Base-by-base conservation (phyloP, 306 rosid genomes). In the Ammopiptanthus mongolicus region DNA sequence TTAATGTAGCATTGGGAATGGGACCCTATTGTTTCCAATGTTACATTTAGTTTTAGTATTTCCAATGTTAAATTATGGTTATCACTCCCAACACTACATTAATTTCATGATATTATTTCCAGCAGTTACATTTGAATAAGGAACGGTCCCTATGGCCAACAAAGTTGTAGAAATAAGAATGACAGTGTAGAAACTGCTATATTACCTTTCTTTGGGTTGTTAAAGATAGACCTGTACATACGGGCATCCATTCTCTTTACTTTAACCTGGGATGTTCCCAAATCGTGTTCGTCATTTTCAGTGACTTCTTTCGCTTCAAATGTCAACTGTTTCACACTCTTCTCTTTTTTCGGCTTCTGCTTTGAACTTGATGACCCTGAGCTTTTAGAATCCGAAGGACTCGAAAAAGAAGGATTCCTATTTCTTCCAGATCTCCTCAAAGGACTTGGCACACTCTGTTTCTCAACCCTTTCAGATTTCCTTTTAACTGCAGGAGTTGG, bases 351-450 rank as follows among this genome's bases (percentile, higher is more conserved):
- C 58, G 63, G 87, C 78, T 68, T 79, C 29, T 28, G 80, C 73
- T 82, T 81, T 59, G 77, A 57, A 21, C 52, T 62, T 11, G 68
- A 66, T 59, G 88, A 87, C 65, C 82, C 72, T 14, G 74, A 73
- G 79, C 88, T 84, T 76, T 76, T 87, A 78, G 88, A 80, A 48
- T 83, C 83, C 37, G 88, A 84, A 73, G 88, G 76, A 73, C 78
- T 53, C 2, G 81, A 67, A 60, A 72, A 19, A 61, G 84, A 62
- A 19, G 36, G 66, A 21, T 77, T 69, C 76, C 71, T 81, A 51
- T 76, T 71, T 84, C 93, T 86, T 68, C 80, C 85, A 0, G 93
- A 88, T 83, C 86, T 81, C 83, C 90, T 87, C 69, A 86, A 75
- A 37, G 89, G 83, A 79, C 85, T 90, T 28, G 83, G 86, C 28